Evolutionary conservation across 768 basidiomycete genomes (phyloP).

Genomic region (Pilatotrama ljubarskyi): DNA sequence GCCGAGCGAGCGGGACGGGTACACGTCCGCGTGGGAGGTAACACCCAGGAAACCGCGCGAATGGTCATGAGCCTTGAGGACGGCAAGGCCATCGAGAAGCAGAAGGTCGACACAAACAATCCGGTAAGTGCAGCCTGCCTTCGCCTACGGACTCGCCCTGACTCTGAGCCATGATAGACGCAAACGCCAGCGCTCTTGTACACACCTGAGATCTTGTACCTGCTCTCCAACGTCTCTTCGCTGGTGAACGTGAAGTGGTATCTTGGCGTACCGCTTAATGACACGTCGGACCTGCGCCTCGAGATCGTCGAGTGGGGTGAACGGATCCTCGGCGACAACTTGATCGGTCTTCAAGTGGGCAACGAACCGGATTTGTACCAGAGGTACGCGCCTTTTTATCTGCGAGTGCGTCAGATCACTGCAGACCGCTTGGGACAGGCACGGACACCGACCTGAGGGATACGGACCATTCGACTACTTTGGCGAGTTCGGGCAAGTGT

Average conservation of each 20-base stretch:
- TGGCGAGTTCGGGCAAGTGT: conserved; percentile 32
- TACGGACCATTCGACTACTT: conserved; percentile 34
- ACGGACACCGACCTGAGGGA: conserved; percentile 38
- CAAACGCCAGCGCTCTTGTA: conserved; percentile 53
- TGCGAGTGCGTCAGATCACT: neutral
- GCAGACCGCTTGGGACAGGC: conserved; percentile 26
- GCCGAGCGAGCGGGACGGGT: conserved; percentile 61
- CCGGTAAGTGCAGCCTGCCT: conserved; percentile 37
- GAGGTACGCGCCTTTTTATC: conserved; percentile 38
- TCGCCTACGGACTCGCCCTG: conserved; percentile 32
- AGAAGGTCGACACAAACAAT: conserved; percentile 36
- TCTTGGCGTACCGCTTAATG: conserved; percentile 37
- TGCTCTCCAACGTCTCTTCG: conserved; percentile 47
- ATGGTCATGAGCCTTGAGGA: conserved; percentile 51
- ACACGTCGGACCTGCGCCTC: conserved; percentile 31
- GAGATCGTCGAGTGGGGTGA: conserved; percentile 43
- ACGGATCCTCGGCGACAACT: conserved; percentile 41
- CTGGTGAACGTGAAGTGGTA: conserved; percentile 51
- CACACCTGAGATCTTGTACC: conserved; percentile 50
- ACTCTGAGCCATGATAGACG: conserved; percentile 38
- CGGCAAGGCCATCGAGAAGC: conserved; percentile 53
- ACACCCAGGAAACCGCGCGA: conserved; percentile 68
- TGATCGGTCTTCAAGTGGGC: conserved; percentile 50
- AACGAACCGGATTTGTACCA: conserved; percentile 62
- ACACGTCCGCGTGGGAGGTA: conserved; percentile 71